Evolutionary conservation across 2,329 filamentous ascomycete species (phyloP).

Genomic region (Monosporascus sp.): DNA sequence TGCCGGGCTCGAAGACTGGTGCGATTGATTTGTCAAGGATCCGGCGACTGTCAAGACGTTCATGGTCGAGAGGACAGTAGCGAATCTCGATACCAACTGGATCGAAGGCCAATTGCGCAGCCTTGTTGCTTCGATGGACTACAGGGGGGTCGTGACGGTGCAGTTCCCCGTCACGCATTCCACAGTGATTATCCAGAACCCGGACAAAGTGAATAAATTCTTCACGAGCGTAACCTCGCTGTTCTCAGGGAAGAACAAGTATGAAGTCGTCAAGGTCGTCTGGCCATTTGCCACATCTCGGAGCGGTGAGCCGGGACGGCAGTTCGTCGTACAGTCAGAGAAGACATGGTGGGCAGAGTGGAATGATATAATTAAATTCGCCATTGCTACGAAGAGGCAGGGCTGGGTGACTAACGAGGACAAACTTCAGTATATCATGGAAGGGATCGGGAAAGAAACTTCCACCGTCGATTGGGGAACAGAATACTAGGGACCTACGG

Average conservation of each 20-base stretch:
- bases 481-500: slow-evolving; percentile 17
- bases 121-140: slow-evolving; percentile 43
- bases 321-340: slow-evolving; percentile 48
- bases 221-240: slow-evolving; percentile 46
- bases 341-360: slow-evolving; percentile 51
- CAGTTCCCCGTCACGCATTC: slow-evolving; percentile 45
- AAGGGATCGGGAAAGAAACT: slow-evolving; percentile 34
- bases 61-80: slow-evolving; percentile 44
- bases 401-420: slow-evolving; percentile 49
- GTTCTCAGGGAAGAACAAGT: slow-evolving; percentile 47
- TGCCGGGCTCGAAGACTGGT: slow-evolving; percentile 44
- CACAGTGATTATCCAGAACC: slow-evolving; percentile 43
- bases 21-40: slow-evolving; percentile 41
- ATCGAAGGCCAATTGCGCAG: slow-evolving; percentile 49
- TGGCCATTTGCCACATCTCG: slow-evolving; percentile 51
- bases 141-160: slow-evolving; percentile 44
- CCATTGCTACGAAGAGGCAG: slow-evolving; percentile 29
- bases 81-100: slow-evolving; percentile 50
- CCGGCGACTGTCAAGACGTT: slow-evolving; percentile 41
- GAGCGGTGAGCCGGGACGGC: slow-evolving; percentile 37
- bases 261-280: slow-evolving; percentile 49
- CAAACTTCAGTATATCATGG: slow-evolving; percentile 48
- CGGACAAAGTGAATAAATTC: slow-evolving; percentile 48
- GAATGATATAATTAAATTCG: slow-evolving; percentile 38
- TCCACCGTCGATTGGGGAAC: slow-evolving; percentile 39